These are phyloP conservation scores for Spathaspora passalidarum DNA, from an alignment of 805 yeast species.

Conservation along the genomic window DNA sequence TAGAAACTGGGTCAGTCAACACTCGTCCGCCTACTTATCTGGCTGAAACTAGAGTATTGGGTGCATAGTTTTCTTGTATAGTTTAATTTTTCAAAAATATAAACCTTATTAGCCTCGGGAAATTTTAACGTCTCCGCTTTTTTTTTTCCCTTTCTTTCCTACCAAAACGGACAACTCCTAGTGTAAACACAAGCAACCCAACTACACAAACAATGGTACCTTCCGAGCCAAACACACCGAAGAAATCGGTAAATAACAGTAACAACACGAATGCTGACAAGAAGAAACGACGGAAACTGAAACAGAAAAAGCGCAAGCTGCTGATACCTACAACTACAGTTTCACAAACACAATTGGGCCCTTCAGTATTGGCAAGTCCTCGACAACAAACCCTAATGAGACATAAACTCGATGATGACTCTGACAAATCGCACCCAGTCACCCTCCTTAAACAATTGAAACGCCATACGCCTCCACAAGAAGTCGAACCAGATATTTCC, in stretches of 20 bases:
- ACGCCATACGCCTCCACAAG: background rate
- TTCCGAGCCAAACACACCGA: background rate
- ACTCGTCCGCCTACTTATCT: background rate
- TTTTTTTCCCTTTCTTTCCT: background rate
- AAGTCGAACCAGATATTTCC: background rate
- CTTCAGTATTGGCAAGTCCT: slow-evolving; percentile 23
- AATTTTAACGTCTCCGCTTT: background rate
- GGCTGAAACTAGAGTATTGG: background rate
- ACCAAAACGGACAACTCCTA: background rate
- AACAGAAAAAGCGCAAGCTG: background rate
- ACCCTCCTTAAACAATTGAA: background rate
- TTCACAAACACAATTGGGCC: background rate
- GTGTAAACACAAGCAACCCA: background rate
- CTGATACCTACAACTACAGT: background rate
- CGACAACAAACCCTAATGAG: slow-evolving; percentile 38
- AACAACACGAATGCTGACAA: background rate
- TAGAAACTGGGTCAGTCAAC: slow-evolving; percentile 1
- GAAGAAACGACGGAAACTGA: background rate
- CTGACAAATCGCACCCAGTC: background rate
- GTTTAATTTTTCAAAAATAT: background rate
- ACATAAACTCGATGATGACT: slow-evolving; percentile 17
- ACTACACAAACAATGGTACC: background rate
- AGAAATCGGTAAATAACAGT: background rate
- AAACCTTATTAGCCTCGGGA: background rate
- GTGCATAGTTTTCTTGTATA: background rate